Base-by-base conservation (phyloP, 1,139 yeast species). In the Cylindricascospora bacillispora region DNA sequence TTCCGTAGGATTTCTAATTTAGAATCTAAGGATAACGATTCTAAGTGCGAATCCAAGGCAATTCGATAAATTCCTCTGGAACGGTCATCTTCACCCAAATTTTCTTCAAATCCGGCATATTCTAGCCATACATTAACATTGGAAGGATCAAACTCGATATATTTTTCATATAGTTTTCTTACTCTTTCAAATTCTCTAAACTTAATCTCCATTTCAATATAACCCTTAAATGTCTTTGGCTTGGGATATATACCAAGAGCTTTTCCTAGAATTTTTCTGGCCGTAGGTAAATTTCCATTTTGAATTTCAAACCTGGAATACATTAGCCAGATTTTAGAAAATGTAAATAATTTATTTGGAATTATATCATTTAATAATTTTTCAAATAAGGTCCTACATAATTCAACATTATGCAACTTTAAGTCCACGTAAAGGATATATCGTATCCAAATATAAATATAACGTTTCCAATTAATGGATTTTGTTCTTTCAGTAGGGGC, bases 181-280 rank as follows among this genome's bases (percentile, higher is more conserved):
- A 80, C 85, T 24, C 95, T 59, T 38, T 78, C 93, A 64, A 78
- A 77, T 43, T 80, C 85, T 18, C 78, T 79, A 28, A 81, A 46
- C 29, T 57, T 57, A 21, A 57, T 47, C 36, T 66, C 70, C 26
- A 65, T 31, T 3, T 43, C 62, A 33, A 86, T 76, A 50, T 89
- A 89, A 37, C 63, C 65, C 36, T 60, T 60, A 48, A 76, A 75
- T 0, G 82, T 54, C 31, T 70, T 71, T 2, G 57, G 60, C 45
- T 78, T 79, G 1, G 81, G 77, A 21, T 65, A 61, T 13, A 60
- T 47, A 0, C 94, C 97, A 22, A 89, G 62, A 0, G 81, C 68
- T 31, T 66, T 61, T 0, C 97, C 95, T 14, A 85, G 54, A 1
- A 79, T 57, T 49, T 73, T 78, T 21, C 97, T 62, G 2, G 89